These are phyloP conservation scores for Akanthomyces dipterigenus DNA, from an alignment of 2,329 filamentous ascomycete genomes.

Conservation along the genomic window DNA sequence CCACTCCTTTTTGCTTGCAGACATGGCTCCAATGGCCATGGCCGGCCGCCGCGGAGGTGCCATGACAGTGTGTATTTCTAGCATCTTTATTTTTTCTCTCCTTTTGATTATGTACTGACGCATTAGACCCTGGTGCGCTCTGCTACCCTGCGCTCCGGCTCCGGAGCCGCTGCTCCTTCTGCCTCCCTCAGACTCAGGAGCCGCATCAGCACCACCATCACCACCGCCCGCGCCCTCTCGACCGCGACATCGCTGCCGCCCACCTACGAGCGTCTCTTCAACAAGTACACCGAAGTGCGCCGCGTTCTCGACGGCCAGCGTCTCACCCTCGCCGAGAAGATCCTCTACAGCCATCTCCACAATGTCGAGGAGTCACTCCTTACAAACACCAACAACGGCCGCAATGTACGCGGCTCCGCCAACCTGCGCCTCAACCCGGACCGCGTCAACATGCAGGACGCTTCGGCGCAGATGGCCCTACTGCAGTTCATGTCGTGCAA, in stretches of 20 bases:
- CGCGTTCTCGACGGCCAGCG: conserved; percentile 59
- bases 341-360: conserved; percentile 92
- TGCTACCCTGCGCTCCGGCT: conserved; percentile 21
- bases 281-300: conserved; percentile 67
- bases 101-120: conserved; percentile 5
- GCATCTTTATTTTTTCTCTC: neutral
- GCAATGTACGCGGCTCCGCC: conserved; percentile 74
- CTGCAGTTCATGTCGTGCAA: conserved; percentile 98
- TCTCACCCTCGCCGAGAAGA: conserved; percentile 94
- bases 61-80: conserved; percentile 33
- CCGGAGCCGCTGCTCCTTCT: conserved; percentile 22
- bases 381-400: conserved; percentile 74
- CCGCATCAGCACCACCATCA: conserved; percentile 12
- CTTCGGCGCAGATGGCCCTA: conserved; percentile 95
- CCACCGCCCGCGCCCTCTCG: conserved; percentile 27
- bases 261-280: conserved; percentile 75
- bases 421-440: conserved; percentile 97
- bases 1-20: neutral
- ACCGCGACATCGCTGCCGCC: conserved; percentile 46
- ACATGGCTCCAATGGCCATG: conserved; percentile 46
- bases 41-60: conserved; percentile 41
- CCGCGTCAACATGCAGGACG: conserved; percentile 98
- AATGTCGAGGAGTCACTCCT: conserved; percentile 83
- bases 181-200: neutral
- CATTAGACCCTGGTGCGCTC: conserved; percentile 32